Base-by-base conservation (phyloP, 768 basidiomycete genomes). In the Trametes gibbosa region DNA sequence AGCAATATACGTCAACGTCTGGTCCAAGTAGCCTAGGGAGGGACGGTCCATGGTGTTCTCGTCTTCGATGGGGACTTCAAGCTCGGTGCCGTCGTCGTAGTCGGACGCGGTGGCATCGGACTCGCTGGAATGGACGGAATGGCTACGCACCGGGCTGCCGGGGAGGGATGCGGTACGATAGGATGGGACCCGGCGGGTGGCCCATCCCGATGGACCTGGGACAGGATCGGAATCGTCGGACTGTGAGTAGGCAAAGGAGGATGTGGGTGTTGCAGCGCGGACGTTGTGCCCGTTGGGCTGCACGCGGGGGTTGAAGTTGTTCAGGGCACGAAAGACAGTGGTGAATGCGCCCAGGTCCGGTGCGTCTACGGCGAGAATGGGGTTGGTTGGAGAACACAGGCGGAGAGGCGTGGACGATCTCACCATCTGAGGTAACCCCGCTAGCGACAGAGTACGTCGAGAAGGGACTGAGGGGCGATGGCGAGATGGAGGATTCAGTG, bases 271-370 rank as follows among this genome's bases (percentile, higher is more conserved):
- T 55, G 63, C 64, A 29, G 56, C 62, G 2, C 64, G 58, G 27
- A 63, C 49, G 48, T 62, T 62, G 23, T 70, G 61, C 23, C 63
- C 61, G 57, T 57, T 32, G 57, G 55, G 60, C 59, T 39, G 68
- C 59, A 73, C 74, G 43, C 79, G 72, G 3, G 77, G 84, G 60
- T 85, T 83, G 0, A 85, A 68, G 55, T 85, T 79, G 19, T 75
- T 78, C 72, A 85, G 76, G 54, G 84, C 87, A n/a, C 87, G 79
- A 46, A 90, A 81, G 23, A 90, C 86, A 35, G 82, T 77, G 14
- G 77, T 81, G 70, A 90, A 90, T 9, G 86, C 85, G 7, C 89
- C 89, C 8, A 90, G 78, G 71, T 89, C 87, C 42, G 88, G 88
- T 58, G 81, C 79, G 69, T 89, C 81, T 83, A 71, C 50, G 53